A percentile compares a stretch with the other conserved stretches of the same genome.
Evolutionary conservation across 1,139 yeast species (phyloP).

Genomic region (Blastobotrys raffinosifermentans): DNA sequence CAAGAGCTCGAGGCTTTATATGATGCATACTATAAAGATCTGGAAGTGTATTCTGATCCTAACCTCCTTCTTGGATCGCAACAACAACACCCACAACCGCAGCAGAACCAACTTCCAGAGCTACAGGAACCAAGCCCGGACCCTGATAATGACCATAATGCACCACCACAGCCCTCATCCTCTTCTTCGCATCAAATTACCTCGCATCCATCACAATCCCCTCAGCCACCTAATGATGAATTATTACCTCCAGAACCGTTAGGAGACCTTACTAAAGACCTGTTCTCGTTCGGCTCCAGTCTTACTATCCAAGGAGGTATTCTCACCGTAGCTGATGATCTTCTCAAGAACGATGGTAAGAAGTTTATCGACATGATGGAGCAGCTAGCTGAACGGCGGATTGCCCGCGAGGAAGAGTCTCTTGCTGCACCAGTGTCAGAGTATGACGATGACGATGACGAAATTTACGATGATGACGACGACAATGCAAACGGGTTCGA

Average conservation of each 20-base stretch:
- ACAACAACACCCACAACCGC: not conserved
- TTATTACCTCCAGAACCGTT: constrained; percentile 17
- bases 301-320: constrained; percentile 40
- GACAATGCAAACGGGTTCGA: constrained; percentile 24
- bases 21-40: constrained; percentile 43
- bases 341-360: constrained; percentile 67
- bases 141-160: constrained; percentile 15
- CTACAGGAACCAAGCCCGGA: not conserved
- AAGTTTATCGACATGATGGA: constrained; percentile 76
- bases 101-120: not conserved
- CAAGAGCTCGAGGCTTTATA: constrained; percentile 75
- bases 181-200: not conserved
- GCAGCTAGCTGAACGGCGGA: constrained; percentile 54
- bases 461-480: constrained; percentile 21
- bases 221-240: constrained; percentile 8
- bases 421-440: constrained; percentile 31
- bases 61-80: not conserved
- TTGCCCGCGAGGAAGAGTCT: constrained; percentile 44
- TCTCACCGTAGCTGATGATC: constrained; percentile 68
- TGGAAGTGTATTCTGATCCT: constrained; percentile 28
- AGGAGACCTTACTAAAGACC: constrained; percentile 18
- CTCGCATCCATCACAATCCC: constrained; percentile 1
- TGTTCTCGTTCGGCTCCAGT: constrained; percentile 33
- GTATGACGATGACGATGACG: constrained; percentile 27
- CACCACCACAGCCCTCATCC: constrained; percentile 6